phyloP scores from a whole-genome alignment of 345 rosid genomes.

The Rhizophora mangle region DNA sequence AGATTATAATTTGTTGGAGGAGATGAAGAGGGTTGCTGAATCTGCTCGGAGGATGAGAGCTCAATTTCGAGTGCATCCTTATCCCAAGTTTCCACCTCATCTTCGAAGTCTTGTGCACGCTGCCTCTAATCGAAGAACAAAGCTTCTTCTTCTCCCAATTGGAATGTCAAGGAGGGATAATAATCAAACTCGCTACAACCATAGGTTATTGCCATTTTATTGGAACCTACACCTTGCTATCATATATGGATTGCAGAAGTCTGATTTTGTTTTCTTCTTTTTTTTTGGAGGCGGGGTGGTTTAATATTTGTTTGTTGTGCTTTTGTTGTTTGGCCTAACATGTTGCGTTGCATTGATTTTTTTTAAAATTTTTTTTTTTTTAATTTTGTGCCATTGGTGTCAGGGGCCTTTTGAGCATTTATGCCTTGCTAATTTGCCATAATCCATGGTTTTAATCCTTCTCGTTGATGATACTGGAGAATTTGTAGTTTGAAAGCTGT shows the following conservation, averaged over 20 bases:
- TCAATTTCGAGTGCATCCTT: slow-evolving; percentile 37
- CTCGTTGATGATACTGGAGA: not conserved
- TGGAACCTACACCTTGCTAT: not conserved
- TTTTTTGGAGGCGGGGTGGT: no score
- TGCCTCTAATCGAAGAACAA: slow-evolving; percentile 59
- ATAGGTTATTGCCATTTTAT: slow-evolving; percentile 27
- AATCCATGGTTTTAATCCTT: not conserved
- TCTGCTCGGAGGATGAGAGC: slow-evolving; percentile 60
- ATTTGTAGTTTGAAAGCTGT: no score
- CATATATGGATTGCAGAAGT: no score
- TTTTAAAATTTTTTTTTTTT: no score
- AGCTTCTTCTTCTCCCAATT: slow-evolving; percentile 51
- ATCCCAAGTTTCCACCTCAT: slow-evolving; percentile 30
- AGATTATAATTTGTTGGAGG: slow-evolving; percentile 88
- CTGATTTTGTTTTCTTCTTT: no score
- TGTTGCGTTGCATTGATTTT: no score
- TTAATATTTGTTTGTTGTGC: no score
- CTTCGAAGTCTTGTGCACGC: slow-evolving; percentile 46
- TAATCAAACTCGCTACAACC: slow-evolving; percentile 52
- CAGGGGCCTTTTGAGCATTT: no score
- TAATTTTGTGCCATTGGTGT: no score
- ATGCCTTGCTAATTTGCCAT: no score
- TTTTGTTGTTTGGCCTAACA: no score
- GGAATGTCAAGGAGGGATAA: slow-evolving; percentile 76
- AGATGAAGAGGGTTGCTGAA: slow-evolving; percentile 72